phyloP scores from a whole-genome alignment of 2,329 filamentous ascomycete genomes.

The Botryotinia globosa region DNA sequence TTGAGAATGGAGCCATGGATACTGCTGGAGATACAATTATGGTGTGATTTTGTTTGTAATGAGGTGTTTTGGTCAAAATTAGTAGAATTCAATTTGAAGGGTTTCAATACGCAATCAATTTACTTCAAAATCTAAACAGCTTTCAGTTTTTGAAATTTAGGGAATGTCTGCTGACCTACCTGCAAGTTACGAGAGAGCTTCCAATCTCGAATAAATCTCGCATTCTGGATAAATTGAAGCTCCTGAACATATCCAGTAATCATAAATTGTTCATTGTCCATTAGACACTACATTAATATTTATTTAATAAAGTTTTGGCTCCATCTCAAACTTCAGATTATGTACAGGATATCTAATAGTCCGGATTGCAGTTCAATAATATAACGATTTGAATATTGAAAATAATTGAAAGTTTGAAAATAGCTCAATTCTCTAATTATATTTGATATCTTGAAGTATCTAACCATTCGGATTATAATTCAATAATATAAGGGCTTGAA shows the following conservation, averaged over 20 bases:
- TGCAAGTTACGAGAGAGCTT: neutral
- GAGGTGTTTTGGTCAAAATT: neutral
- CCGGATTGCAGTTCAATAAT: no score
- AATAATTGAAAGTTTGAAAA: no score
- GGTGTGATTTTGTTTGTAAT: slow-evolving; percentile 7
- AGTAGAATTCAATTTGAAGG: neutral
- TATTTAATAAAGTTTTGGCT: neutral
- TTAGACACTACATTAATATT: neutral
- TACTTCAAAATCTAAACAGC: neutral
- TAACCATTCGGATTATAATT: no score
- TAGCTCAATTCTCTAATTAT: no score
- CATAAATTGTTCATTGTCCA: neutral
- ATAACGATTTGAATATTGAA: no score
- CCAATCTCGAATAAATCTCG: neutral
- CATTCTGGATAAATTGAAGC: neutral
- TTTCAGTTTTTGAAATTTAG: neutral
- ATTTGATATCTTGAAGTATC: no score
- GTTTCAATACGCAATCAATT: neutral
- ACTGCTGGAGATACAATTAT: slow-evolving; percentile 17
- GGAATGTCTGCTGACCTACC: neutral
- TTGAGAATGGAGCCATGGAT: slow-evolving; percentile 17
- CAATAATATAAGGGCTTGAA: no score
- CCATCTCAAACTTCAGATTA: neutral
- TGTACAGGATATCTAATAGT: no score
- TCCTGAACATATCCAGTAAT: neutral